phyloP scores from a whole-genome alignment of 176 grass and related monocot species.

The Elaeis guineensis region DNA sequence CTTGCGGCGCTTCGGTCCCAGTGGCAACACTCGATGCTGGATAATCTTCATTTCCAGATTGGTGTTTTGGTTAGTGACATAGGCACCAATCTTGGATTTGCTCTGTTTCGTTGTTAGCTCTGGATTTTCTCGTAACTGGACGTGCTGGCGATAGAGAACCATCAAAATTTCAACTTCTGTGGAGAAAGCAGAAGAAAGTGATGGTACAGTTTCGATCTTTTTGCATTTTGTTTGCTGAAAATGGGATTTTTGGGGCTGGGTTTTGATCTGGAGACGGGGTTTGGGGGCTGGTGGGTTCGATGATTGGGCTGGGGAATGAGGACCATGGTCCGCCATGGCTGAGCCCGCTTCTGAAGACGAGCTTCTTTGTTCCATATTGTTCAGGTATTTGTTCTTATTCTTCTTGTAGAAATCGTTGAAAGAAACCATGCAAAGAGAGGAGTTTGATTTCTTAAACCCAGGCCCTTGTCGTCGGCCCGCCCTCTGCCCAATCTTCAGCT shows the following conservation, averaged over 20 bases:
- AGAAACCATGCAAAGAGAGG: too few relatives aligned
- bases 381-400: constrained; percentile 13
- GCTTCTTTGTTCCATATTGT: constrained; percentile 34
- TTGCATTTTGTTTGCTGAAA: neutral
- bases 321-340: constrained; percentile 37
- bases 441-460: neutral
- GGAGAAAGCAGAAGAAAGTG: constrained; percentile 29
- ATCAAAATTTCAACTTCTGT: constrained; percentile 16
- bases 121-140: neutral
- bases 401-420: too few relatives aligned
- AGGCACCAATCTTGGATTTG: neutral
- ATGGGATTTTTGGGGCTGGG: neutral
- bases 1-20: too few relatives aligned
- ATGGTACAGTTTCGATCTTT: constrained; percentile 19
- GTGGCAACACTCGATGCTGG: too few relatives aligned
- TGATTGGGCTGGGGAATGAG: constrained; percentile 20
- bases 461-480: too few relatives aligned
- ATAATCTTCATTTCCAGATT: neutral
- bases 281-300: constrained; percentile 25
- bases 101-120: neutral
- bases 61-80: neutral
- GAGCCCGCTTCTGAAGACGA: constrained; percentile 30
- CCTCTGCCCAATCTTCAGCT: too few relatives aligned
- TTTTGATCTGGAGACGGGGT: neutral
- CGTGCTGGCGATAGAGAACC: constrained; percentile 30